phyloP scores from a whole-genome alignment of 129 eudicot species.

The sunflower (Helianthus annuus) region DNA sequence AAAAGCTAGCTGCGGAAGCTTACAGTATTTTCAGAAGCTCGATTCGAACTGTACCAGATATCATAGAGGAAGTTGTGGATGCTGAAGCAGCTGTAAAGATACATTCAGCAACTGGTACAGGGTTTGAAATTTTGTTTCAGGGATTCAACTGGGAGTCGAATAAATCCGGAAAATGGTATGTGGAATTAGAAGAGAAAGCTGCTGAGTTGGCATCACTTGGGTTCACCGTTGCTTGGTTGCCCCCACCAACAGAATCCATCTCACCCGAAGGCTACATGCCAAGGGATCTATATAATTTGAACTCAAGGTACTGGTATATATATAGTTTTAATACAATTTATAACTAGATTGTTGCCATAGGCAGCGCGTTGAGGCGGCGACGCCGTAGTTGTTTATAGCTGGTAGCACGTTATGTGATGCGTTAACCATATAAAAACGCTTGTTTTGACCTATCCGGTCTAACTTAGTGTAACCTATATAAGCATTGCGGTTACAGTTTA shows the following conservation, averaged over 20 bases:
- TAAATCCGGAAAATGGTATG: slow-evolving; percentile 86
- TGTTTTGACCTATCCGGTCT: too few species aligned
- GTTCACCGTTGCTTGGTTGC: slow-evolving; percentile 84
- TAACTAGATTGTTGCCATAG: background rate
- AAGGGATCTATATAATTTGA: slow-evolving; percentile 74
- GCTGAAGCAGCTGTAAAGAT: slow-evolving; percentile 40
- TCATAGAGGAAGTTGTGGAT: slow-evolving; percentile 43
- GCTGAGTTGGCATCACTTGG: slow-evolving; percentile 76
- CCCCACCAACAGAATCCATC: slow-evolving; percentile 97
- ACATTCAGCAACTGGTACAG: slow-evolving; percentile 86
- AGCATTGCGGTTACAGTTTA: too few species aligned
- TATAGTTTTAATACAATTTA: background rate
- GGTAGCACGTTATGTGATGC: too few species aligned
- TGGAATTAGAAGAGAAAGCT: slow-evolving; percentile 68
- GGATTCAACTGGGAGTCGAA: slow-evolving; percentile 99
- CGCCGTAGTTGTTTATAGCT: too few species aligned
- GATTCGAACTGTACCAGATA: slow-evolving; percentile 43
- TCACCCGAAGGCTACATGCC: slow-evolving; percentile 99
- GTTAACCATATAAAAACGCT: too few species aligned
- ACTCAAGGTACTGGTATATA: slow-evolving; percentile 59
- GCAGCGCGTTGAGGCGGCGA: too few species aligned
- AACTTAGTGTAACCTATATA: too few species aligned
- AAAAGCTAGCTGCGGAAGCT: slow-evolving; percentile 97
- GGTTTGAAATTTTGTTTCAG: slow-evolving; percentile 79
- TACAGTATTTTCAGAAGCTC: slow-evolving; percentile 83